Conservation (phyloP, 495 filamentous ascomycete genomes). For the Aspergillus steynii region DNA sequence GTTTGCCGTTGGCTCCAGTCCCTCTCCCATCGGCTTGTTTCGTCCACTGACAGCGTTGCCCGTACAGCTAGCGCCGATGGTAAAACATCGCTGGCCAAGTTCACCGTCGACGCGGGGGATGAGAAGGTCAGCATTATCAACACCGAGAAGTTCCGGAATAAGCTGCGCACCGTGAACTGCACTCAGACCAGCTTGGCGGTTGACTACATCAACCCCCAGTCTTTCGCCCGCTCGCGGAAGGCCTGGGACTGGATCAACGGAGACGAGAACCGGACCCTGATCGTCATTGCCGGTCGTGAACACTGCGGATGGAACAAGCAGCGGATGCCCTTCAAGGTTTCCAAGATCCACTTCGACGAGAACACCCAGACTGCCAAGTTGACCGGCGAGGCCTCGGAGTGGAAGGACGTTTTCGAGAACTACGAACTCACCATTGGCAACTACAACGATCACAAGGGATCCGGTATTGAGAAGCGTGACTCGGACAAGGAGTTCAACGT, state of each 20-base stretch:
- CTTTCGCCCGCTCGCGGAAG: slow-evolving; percentile 29
- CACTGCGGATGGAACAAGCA: slow-evolving; percentile 38
- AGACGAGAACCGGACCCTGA: slow-evolving; percentile 31
- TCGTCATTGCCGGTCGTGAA: slow-evolving; percentile 37
- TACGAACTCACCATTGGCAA: slow-evolving; percentile 36
- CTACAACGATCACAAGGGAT: not conserved
- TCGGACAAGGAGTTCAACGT: slow-evolving; percentile 27
- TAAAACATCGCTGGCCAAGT: slow-evolving; percentile 29
- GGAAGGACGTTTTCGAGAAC: slow-evolving; percentile 31
- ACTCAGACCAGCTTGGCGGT: slow-evolving; percentile 27
- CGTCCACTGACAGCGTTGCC: slow-evolving; percentile 2
- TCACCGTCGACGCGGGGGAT: slow-evolving; percentile 34
- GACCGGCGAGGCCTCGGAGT: slow-evolving; percentile 24
- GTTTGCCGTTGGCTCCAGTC: not conserved
- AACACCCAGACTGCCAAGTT: slow-evolving; percentile 25
- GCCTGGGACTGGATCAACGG: slow-evolving; percentile 45
- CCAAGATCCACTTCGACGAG: slow-evolving; percentile 33
- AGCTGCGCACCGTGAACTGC: slow-evolving; percentile 33
- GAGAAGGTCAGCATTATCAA: slow-evolving; percentile 35
- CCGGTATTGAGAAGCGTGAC: slow-evolving; percentile 14
- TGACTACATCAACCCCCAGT: slow-evolving; percentile 27
- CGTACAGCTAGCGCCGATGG: slow-evolving; percentile 12
- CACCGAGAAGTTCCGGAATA: slow-evolving; percentile 34
- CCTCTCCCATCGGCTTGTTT: not conserved
- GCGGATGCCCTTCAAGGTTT: slow-evolving; percentile 34